Base-by-base conservation (phyloP, 2,329 filamentous ascomycete genomes). In the Xylaria sp. region DNA sequence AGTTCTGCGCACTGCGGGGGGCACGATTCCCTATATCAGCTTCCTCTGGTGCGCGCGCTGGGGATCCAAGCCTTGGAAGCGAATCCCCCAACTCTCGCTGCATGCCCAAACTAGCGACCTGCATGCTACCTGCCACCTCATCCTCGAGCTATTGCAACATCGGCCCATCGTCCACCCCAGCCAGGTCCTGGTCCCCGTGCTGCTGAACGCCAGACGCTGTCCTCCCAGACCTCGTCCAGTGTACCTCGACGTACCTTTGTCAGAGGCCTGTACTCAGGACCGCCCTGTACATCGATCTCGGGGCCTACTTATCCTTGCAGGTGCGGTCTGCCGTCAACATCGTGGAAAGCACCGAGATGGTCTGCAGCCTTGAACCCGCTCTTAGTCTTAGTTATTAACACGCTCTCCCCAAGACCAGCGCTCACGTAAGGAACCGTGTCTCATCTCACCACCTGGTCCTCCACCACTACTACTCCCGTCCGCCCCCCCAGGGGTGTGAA, bases 51-150 rank as follows among this genome's bases (percentile, higher is more conserved):
- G 63, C 63, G 51, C 48, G 20, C 57, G 46, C 68, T 69, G 62
- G 60, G 68, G 65, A 63, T 65, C 69, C 65, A 69, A 70, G 70
- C 41, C 68, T 68, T 70, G 65, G 61, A 67, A 71, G 71, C 63
- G 57, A 72, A 71, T 69, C 71, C 75, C 74, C 75, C 74, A 77
- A 77, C 72, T 74, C 70, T 74, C 73, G 73, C 70, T 74, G 71
- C 72, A 77, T 79, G 75, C 80, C 82, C 80, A 74, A 82, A 84
- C 75, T 76, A 81, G 81, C 80, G 76, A 82, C 81, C 76, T 84
- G 83, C 83, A 84, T 83, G 79, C 77, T 76, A 75, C 76, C 80
- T 83, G 82, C 82, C 82, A 84, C 80, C 80, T 84, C 82, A 83
- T 78, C 80, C 80, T 79, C 80, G 80, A 79, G 77, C 78, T 78